Evolutionary conservation across 192 early-diverging fungal genomes (phyloP).

Genomic region (Allomyces arbusculus): DNA sequence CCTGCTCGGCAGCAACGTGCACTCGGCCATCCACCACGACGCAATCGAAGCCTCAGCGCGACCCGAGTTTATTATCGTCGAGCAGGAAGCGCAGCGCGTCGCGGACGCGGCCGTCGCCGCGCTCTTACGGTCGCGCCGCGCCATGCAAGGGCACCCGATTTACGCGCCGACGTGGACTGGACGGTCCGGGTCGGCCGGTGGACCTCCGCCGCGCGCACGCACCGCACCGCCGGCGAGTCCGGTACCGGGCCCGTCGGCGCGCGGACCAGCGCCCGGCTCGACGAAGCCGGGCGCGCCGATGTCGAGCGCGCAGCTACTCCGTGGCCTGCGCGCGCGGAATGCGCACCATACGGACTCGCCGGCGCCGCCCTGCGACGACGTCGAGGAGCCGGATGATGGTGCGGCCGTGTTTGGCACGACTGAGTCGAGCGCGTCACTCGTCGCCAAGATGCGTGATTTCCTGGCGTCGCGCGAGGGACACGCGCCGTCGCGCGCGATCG

Average conservation of each 20-base stretch:
- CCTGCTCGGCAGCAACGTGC: slow-evolving; percentile 73
- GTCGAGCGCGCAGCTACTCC: background rate
- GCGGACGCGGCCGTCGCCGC: slow-evolving; percentile 59
- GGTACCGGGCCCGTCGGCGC: slow-evolving; percentile 10
- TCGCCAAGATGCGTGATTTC: slow-evolving; percentile 29
- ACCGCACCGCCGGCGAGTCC: slow-evolving; percentile 3
- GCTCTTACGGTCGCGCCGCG: slow-evolving; percentile 47
- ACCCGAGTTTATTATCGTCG: slow-evolving; percentile 41
- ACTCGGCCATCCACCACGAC: slow-evolving; percentile 81
- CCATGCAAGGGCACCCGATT: slow-evolving; percentile 35
- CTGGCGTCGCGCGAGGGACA: slow-evolving; percentile 20
- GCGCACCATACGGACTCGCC: background rate
- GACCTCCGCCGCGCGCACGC: slow-evolving; percentile 4
- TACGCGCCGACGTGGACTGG: slow-evolving; percentile 85
- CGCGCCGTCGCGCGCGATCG: slow-evolving; percentile 24
- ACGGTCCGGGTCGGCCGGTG: slow-evolving; percentile 38
- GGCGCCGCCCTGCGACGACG: background rate
- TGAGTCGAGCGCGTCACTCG: slow-evolving; percentile 2
- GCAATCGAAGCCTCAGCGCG: slow-evolving; percentile 52
- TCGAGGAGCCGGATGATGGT: slow-evolving; percentile 1
- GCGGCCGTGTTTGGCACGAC: background rate
- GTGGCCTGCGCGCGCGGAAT: background rate
- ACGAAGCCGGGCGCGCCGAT: slow-evolving; percentile 4
- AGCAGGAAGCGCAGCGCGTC: slow-evolving; percentile 59
- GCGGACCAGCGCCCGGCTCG: slow-evolving; percentile 14